phyloP scores from a whole-genome alignment of 768 basidiomycete species.

The Rhodosporidiobolus sp. region DNA sequence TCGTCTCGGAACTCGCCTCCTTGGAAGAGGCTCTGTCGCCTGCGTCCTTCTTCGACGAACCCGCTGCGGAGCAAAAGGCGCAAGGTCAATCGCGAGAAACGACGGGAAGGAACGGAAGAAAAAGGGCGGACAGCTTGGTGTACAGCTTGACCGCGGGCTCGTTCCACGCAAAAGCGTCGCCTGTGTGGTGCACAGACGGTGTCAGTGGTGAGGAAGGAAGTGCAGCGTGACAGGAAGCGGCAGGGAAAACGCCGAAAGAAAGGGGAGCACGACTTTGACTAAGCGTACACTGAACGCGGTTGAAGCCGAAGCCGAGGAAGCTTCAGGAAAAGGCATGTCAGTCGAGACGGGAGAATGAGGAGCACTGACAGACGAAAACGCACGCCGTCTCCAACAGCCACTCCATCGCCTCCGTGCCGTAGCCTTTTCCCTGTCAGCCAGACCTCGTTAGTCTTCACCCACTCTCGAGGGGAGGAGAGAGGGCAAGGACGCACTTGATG shows the following conservation, averaged over 20 bases:
- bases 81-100: no score
- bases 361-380: no score
- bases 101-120: not conserved
- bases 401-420: constrained; percentile 10
- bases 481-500: no score
- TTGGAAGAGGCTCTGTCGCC: not conserved
- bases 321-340: not conserved
- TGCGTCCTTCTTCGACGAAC: constrained; percentile 13
- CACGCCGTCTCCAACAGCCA: constrained; percentile 18
- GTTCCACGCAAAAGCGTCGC: not conserved
- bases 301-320: not conserved
- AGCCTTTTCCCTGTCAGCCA: constrained; percentile 14
- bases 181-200: not conserved
- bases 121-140: not conserved
- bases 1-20: constrained; percentile 6
- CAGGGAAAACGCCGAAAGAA: not conserved
- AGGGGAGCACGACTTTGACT: no score
- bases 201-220: not conserved
- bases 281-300: constrained; percentile 2
- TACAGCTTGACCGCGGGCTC: not conserved
- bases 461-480: not conserved
- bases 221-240: not conserved
- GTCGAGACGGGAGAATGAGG: not conserved
- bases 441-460: not conserved
- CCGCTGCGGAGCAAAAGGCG: constrained; percentile 4